phyloP scores from a whole-genome alignment of 108 stramenopile species.

The Fragilariopsis cylindrus region DNA sequence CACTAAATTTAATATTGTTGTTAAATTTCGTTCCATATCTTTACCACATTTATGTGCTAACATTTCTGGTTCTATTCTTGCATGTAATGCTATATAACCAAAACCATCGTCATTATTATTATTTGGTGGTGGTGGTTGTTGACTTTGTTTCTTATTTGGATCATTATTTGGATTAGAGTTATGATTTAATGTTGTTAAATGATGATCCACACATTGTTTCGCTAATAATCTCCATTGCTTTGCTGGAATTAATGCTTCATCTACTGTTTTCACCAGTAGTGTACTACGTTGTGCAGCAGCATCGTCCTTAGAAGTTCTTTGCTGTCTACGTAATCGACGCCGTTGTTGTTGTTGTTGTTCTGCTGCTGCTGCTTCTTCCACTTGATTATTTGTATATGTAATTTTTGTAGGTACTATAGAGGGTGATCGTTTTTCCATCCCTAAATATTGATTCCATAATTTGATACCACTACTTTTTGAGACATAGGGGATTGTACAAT shows the following conservation, averaged over 20 bases:
- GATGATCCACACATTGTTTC: constrained; percentile 23
- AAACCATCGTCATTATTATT: background rate
- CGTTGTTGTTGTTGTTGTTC: background rate
- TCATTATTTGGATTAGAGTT: background rate
- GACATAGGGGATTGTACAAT: background rate
- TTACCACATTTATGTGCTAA: constrained; percentile 52
- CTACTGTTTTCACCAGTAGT: constrained; percentile 12
- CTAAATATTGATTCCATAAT: background rate
- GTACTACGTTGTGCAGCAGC: background rate
- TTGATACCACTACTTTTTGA: background rate
- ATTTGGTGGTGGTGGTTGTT: background rate
- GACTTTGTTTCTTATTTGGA: too few relatives aligned
- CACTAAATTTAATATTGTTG: constrained; percentile 53
- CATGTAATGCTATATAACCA: constrained; percentile 66
- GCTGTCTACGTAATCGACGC: too few relatives aligned
- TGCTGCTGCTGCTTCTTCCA: background rate
- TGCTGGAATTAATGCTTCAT: constrained; percentile 33
- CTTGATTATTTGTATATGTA: background rate
- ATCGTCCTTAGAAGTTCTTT: background rate
- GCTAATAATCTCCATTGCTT: constrained; percentile 37
- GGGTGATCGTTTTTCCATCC: background rate
- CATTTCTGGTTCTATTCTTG: constrained; percentile 83
- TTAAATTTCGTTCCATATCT: constrained; percentile 62
- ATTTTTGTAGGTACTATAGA: background rate
- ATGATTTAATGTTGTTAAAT: background rate